Base-by-base conservation (phyloP, 345 rosid species). In the Physaria fendleri region DNA sequence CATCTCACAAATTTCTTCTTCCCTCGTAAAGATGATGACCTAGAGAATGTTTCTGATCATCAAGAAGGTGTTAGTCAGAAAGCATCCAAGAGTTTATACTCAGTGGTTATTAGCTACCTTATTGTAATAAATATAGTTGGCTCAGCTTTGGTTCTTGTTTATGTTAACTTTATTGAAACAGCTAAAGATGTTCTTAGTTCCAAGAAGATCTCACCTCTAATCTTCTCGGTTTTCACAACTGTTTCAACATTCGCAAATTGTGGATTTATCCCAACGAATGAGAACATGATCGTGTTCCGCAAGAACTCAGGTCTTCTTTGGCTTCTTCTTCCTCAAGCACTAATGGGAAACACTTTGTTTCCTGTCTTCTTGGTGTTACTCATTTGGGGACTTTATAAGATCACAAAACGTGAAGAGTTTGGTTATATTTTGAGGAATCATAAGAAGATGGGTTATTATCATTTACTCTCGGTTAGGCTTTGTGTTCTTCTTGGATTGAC, bases 201-300 rank as follows among this genome's bases (percentile, higher is more conserved):
- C 51, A 88, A 77, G 39, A 68, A 69, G 0, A 57, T 83, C 8
- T 29, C 68, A 11, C 18, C 42, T 3, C 38, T 42, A 6, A 81
- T 81, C 9, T 88, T 85, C 60, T 78, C 88, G 0, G 18, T 83
- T 35, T 85, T 88, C 74, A 74, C 81, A 13, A 46, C 66, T 0
- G 71, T 83, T 14, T 85, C 93, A 0, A 78, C 85, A 0, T 78
- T 85, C 28, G 67, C 80, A 5, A 83, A 65, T 47, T 78, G 85
- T 2, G 96, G 96, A 2, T 88, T 83, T 22, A 46, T 83, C 0
- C 96, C 93, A 0, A 83, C 81, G 1, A 83, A 85, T 11, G 90
- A 88, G 61, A 88, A 88, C 81, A 83, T 83, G 90, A 15, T 72
- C 0, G 71, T 74, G 2, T 88, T 85, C 9, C 62, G 48, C 11